Base-by-base conservation (phyloP, 805 yeast species). In the Zygosaccharomyces rouxii region DNA sequence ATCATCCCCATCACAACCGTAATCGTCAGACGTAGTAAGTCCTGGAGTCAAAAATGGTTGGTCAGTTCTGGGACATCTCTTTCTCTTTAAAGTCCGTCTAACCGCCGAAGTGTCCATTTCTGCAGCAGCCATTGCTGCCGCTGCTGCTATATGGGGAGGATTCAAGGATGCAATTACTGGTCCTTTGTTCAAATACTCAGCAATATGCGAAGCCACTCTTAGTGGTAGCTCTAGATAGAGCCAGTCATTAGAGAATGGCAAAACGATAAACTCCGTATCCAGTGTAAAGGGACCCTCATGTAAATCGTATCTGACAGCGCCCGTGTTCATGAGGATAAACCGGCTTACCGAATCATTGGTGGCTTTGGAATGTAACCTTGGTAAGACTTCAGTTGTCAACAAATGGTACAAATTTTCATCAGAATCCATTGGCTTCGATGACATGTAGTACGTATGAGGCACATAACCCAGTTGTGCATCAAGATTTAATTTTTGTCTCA, bases 181-280 rank as follows among this genome's bases (percentile, higher is more conserved):
- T 4, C 74, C 75, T 16, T 73, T 68, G 60, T 90, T 90, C 51
- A 90, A 71, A 31, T 74, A 71, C 0, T 71, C 69, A 6, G 80
- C 73, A 0, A 89, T 69, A 49, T 69, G 63, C 6, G 70, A 51
- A 0, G 95, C 96, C 4, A 82, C 59, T 1, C 66, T 51, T 46
- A 74, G 71, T 0, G 94, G 87, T 2, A 90, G 64, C 5, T 75
- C 70, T 11, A 90, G 64, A 43, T 76, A 79, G 28, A 74, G 77
- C 97, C 97, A 92, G 35, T 75, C 75, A 60, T 89, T 89, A 46
- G 79, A 74, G 67, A 89, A 90, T 0, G 98, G 97, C 0, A 95
- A 82, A 0, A 92, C 86, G 38, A 85, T 86, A 61, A 75, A 92
- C 56, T 85, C 85, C 0, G 92, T 75, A 64, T 89, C 95, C 38